Evolutionary conservation across 352 stramenopile species (phyloP).

Genomic region (Phytopythium helicoides): DNA sequence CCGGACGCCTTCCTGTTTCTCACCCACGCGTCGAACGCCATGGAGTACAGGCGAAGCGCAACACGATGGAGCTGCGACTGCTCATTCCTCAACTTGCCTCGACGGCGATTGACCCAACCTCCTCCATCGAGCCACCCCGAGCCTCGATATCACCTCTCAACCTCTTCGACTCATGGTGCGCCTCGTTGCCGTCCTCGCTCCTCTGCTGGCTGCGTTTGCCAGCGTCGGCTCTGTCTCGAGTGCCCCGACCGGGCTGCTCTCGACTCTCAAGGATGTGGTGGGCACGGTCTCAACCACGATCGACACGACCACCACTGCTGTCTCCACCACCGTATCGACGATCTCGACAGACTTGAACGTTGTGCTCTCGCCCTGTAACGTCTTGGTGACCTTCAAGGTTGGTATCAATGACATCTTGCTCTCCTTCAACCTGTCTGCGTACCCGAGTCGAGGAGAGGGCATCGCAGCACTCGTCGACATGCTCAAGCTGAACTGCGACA

Average conservation of each 20-base stretch:
- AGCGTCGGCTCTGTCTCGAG: background rate
- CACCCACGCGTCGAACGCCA: too few species aligned
- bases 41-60: background rate
- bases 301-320: too few species aligned
- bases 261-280: too few species aligned
- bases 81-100: slow-evolving; percentile 40
- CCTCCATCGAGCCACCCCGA: too few species aligned
- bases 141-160: too few species aligned
- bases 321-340: too few species aligned
- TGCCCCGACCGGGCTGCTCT: background rate
- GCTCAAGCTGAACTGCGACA: slow-evolving; percentile 16
- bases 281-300: too few species aligned
- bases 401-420: background rate
- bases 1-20: too few species aligned
- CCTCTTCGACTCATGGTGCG: too few species aligned
- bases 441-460: slow-evolving; percentile 11
- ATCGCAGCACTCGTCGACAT: slow-evolving; percentile 17
- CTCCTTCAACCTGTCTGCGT: background rate
- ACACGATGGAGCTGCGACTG: background rate
- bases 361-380: background rate
- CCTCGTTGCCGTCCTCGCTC: background rate
- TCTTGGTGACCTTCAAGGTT: background rate
- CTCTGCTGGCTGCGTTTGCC: background rate
- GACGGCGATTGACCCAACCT: background rate
- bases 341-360: too few species aligned